These are phyloP conservation scores for Phytophthora capsici DNA, from an alignment of 352 stramenopile species.

Conservation along the genomic window DNA sequence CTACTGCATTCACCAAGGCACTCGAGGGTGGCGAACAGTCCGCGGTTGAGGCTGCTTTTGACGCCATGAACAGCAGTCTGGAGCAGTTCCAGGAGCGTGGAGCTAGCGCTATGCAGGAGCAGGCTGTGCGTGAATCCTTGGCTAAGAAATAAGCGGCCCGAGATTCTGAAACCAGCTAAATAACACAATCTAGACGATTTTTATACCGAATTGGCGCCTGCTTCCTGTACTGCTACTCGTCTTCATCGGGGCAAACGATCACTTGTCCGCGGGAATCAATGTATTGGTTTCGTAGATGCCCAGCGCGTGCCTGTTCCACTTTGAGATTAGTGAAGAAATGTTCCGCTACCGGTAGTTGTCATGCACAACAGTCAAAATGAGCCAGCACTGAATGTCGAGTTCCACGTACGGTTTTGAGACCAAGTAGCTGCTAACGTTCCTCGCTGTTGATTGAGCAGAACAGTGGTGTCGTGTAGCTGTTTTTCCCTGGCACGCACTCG, in stretches of 20 bases:
- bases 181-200: constrained; percentile 41
- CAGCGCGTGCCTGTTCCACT: constrained; percentile 55
- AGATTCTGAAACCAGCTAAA: constrained; percentile 28
- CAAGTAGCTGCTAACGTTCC: constrained; percentile 54
- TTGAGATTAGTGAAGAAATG: constrained; percentile 50
- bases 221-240: constrained; percentile 12
- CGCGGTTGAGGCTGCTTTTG: constrained; percentile 77
- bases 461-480: constrained; percentile 24
- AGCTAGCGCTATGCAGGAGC: constrained; percentile 70
- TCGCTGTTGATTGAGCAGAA: constrained; percentile 47
- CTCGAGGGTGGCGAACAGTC: constrained; percentile 71
- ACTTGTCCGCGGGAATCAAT: constrained; percentile 59
- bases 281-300: constrained; percentile 68
- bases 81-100: constrained; percentile 85
- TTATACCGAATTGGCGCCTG: constrained; percentile 16
- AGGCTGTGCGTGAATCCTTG: constrained; percentile 76
- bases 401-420: constrained; percentile 55
- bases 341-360: constrained; percentile 42
- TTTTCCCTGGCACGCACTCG: constrained; percentile 40
- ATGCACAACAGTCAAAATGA: constrained; percentile 2
- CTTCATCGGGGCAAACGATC: constrained; percentile 51
- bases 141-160: constrained; percentile 43
- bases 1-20: constrained; percentile 66
- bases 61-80: constrained; percentile 74
- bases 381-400: constrained; percentile 5